phyloP scores from a whole-genome alignment of 2,329 filamentous ascomycete genomes.

The Colletotrichum sp. region DNA sequence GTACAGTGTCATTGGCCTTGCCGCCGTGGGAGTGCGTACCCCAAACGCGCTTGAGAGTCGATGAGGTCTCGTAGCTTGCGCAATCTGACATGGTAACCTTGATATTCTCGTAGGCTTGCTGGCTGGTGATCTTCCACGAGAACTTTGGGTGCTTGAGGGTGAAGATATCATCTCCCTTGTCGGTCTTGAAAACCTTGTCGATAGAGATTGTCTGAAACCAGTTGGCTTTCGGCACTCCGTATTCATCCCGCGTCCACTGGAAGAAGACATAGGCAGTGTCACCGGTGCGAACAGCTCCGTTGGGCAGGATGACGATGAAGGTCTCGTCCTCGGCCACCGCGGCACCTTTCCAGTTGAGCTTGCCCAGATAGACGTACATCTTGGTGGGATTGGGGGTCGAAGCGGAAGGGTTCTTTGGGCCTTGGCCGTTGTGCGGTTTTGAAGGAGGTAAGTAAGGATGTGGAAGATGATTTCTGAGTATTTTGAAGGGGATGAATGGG shows the following conservation, averaged over 20 bases:
- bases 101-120: not conserved
- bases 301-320: not conserved
- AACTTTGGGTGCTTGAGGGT: not conserved
- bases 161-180: not conserved
- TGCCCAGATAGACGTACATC: not conserved
- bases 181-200: not conserved
- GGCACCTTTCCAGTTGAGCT: not conserved
- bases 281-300: not conserved
- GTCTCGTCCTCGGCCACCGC: not conserved
- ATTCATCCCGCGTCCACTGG: not conserved
- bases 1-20: not conserved
- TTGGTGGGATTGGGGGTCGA: not conserved
- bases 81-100: not conserved
- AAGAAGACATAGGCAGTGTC: constrained; percentile 1
- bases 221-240: not conserved
- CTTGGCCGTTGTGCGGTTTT: not conserved
- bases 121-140: not conserved
- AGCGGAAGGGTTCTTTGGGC: not conserved
- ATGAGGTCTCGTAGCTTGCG: not conserved
- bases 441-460: not conserved
- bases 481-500: not conserved
- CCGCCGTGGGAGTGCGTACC: not conserved
- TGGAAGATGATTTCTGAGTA: not conserved
- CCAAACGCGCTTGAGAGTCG: not conserved
- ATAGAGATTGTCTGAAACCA: not conserved